Evolutionary conservation across 352 stramenopile species (phyloP), one percentile per base, ranked within the genome.

Genomic region (Blastocystis sp.): DNA sequence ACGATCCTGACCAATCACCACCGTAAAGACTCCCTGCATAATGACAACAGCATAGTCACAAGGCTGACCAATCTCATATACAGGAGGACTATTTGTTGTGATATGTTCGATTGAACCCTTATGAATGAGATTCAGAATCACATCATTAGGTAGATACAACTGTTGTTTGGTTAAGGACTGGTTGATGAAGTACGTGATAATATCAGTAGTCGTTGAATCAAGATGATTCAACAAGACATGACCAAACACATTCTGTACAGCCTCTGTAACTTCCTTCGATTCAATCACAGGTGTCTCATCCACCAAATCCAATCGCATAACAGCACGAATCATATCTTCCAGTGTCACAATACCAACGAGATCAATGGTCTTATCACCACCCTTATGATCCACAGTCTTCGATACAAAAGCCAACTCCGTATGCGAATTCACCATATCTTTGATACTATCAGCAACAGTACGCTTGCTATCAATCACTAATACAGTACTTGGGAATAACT

Each of bases 261-360:
- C 29, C 19, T 46, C 24, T 12, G 14, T n/a, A 14, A 39, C 11
- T 21, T 78, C 42, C 1, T 39, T 21, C 9, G 37, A n/a, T 32
- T 78, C 66, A 9, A 78, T 78, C n/a, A 51, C 0, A 21, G 66
- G 42, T 6, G 93, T 97, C 88, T 98, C 96, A 87, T 98, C 95
- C 1, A 94, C 91, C 87, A 98, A 97, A 88, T 97, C 95, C 88
- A 96, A 93, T 35, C 93, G 93, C 46, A 99, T 89, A 87, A 98
- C 98, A 81, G 97, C 93, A 88, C 98, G 95, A 58, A 99, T 94
- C 66, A 98, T 97, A 89, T 99, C 96, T 89, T 99, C 95, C 37
- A 99, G 89, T 3, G 96, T 99, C 46, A 99, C 94, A 35, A 98
- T 92, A 1, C 95, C 96, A 59, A 95, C 96, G 19, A 98, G 91